phyloP scores from a whole-genome alignment of 208 protist species.

The Leishmania guyanensis region DNA sequence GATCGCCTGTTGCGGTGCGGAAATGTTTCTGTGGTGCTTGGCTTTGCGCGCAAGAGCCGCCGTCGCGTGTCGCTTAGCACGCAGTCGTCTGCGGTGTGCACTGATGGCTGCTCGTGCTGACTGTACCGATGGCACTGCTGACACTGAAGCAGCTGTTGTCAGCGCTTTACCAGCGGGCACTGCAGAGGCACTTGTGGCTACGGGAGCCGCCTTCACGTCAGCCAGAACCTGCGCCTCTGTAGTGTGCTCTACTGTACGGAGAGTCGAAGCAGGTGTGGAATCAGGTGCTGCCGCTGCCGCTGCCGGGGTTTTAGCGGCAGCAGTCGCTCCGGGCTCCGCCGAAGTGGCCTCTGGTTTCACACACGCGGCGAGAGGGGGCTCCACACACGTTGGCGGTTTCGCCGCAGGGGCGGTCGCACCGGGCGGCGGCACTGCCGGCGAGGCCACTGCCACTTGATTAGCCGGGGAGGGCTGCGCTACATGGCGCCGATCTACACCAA shows the following conservation, averaged over 20 bases:
- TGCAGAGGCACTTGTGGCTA: neutral
- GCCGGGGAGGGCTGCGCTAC: neutral
- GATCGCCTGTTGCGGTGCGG: neutral
- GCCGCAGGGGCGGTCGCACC: neutral
- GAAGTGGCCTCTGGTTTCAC: neutral
- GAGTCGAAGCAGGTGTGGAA: neutral
- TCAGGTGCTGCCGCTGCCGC: neutral
- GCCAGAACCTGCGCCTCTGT: neutral
- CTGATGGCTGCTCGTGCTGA: neutral
- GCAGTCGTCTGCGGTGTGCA: conserved; percentile 3
- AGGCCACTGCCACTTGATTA: neutral
- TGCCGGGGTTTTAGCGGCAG: neutral
- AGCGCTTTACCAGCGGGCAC: neutral
- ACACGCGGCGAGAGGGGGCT: conserved; percentile 11
- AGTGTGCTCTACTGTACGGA: neutral
- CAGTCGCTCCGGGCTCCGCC: neutral
- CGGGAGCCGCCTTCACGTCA: neutral
- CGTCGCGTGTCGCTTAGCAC: conserved; percentile 3
- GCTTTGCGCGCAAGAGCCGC: conserved; percentile 2
- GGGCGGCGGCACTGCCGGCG: conserved; percentile 6
- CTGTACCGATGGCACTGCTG: neutral
- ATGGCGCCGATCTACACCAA: conserved; percentile 21
- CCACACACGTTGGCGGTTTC: conserved; percentile 9
- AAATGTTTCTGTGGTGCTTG: neutral
- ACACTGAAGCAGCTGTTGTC: neutral